These are phyloP conservation scores for Aspergillus ochraceoroseus DNA, from an alignment of 2,329 filamentous ascomycete species.

Conservation along the genomic window DNA sequence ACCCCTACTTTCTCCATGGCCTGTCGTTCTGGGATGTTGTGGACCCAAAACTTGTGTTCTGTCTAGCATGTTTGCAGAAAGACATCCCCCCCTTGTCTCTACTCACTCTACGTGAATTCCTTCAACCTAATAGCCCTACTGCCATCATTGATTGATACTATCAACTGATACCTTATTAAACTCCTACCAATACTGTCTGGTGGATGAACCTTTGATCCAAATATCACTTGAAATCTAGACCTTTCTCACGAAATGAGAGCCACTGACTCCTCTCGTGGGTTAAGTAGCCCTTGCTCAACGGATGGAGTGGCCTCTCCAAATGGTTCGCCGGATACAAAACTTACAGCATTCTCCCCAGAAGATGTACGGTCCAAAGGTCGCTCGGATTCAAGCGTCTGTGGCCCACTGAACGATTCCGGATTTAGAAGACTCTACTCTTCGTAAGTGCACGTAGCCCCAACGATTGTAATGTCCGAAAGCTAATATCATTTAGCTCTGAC, in stretches of 20 bases:
- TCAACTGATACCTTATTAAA: no score
- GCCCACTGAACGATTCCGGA: conserved; percentile 16
- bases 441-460: conserved; percentile 17
- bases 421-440: conserved; percentile 21
- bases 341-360: conserved; percentile 61
- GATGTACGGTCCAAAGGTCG: conserved; percentile 46
- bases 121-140: no score
- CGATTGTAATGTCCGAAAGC: no score
- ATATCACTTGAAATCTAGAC: neutral
- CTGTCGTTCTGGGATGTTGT: no score
- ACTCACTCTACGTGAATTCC: neutral
- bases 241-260: conserved; percentile 22
- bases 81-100: no score
- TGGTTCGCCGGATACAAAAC: conserved; percentile 60
- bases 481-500: no score
- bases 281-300: conserved; percentile 39
- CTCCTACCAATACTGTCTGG: no score
- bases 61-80: conserved; percentile 1
- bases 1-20: neutral
- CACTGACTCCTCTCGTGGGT: conserved; percentile 26
- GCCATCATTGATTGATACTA: neutral
- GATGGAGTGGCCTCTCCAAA: conserved; percentile 55
- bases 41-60: conserved; percentile 3
- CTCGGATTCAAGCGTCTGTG: conserved; percentile 18
- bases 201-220: no score